These are phyloP conservation scores for Dovyalis caffra DNA, from an alignment of 345 rosid genomes.

Conservation along the genomic window DNA sequence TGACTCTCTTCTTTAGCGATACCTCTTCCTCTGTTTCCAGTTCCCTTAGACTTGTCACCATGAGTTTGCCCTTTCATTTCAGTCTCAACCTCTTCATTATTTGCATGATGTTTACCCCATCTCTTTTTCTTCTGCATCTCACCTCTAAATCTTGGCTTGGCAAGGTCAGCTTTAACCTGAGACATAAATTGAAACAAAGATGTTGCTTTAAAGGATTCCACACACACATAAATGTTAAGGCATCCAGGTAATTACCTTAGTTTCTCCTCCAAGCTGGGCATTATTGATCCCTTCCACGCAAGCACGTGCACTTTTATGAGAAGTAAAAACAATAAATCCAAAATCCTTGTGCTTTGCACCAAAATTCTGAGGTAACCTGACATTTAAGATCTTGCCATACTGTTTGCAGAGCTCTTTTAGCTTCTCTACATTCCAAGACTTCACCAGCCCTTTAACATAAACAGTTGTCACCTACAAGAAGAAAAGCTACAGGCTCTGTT, in stretches of 20 bases:
- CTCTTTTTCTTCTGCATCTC: not conserved
- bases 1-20: not conserved
- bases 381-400: conserved; percentile 22
- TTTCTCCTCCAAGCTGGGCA: conserved; percentile 14
- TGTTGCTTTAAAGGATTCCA: not conserved
- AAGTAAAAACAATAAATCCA: conserved; percentile 27
- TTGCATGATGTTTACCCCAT: not conserved
- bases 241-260: conserved; percentile 18
- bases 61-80: not conserved
- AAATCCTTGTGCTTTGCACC: conserved; percentile 18
- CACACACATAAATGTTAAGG: not conserved
- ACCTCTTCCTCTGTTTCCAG: too few relatives aligned
- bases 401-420: conserved; percentile 20
- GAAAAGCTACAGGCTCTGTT: not conserved
- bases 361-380: conserved; percentile 18
- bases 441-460: conserved; percentile 17
- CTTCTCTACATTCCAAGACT: conserved; percentile 26
- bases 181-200: conserved; percentile 7
- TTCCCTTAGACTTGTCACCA: not conserved
- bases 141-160: conserved; percentile 16
- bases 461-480: conserved; percentile 27
- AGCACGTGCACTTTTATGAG: conserved; percentile 25
- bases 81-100: conserved; percentile 2
- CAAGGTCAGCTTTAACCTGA: conserved; percentile 30
- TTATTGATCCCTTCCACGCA: conserved; percentile 24